Base-by-base conservation (phyloP, 2,329 filamentous ascomycete genomes). In the Penicillium sp. region DNA sequence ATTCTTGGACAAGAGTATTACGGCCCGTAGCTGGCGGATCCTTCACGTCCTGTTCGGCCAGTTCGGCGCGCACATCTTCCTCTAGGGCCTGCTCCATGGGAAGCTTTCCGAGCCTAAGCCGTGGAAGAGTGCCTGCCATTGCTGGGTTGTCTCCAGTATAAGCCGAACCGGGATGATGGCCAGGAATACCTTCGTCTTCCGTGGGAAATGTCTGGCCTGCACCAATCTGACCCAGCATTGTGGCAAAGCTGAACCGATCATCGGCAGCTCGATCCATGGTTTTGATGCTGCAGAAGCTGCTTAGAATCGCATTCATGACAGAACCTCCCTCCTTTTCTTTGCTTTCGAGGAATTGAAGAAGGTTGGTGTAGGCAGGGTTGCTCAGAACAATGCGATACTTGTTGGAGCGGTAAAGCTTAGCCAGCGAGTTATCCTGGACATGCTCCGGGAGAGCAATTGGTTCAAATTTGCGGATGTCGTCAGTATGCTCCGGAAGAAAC, bases 381-480 rank as follows among this genome's bases (percentile, higher is more conserved):
- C 90, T 96, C n/a, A 98, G 72, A 0, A 88, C 88, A 23, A 98
- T 76, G 9, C 88, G 81, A 62, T 97, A 98, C 63, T 88, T 93
- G 72, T 90, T 91, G 40, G 82, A 79, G 27, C 80, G 79, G 64
- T 96, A 98, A 3, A 93, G 72, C 62, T 85, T 87, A 5, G 86
- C 84, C n/a, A 84, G 78, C 2, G 78, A 64, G 58, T 93, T 94
- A 43, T 87, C 83, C 26, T 80, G 73, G 7, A 93, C 73, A 58
- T 98, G 93, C 43, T 86, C 79, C 0, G 88, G 82, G 1, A 93
- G 71, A 5, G 79, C 84, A 46, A 97, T 77, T 5, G 80, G 79
- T 25, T 81, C 75, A n/a, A 98, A 77, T 0, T 76, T 75, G 44
- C 83, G 83, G 16, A 98, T 67, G 54, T 96, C 89, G 50, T 95